Conservation (phyloP, 768 basidiomycete genomes). For the Clitopilus hobsonii region DNA sequence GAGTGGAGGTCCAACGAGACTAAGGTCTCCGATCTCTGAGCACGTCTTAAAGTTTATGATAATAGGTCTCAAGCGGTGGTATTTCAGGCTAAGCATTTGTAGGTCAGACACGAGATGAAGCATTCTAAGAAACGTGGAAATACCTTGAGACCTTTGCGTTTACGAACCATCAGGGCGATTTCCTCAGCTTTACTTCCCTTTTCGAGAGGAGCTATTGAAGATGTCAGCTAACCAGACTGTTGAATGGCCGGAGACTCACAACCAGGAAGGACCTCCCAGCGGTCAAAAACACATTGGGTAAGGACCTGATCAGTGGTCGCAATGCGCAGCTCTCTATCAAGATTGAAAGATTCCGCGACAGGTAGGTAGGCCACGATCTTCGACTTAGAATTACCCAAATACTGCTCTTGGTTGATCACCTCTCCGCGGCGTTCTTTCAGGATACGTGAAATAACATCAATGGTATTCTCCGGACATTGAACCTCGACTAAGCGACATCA, state of each 20-base stretch:
- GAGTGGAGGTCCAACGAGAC: too few relatives aligned
- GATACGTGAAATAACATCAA: conserved; percentile 94
- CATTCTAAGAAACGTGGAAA: too few relatives aligned
- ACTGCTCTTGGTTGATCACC: conserved; percentile 98
- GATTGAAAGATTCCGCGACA: conserved; percentile 91
- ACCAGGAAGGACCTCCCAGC: conserved; percentile 86
- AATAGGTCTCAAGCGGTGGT: too few relatives aligned
- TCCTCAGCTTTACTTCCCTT: conserved; percentile 91
- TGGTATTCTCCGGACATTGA: conserved; percentile 96
- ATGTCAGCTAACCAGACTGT: background rate
- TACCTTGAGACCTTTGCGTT: conserved; percentile 94
- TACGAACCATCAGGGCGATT: conserved; percentile 75
- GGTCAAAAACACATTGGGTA: conserved; percentile 94
- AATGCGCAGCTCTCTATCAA: conserved; percentile 93
- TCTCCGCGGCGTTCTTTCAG: conserved; percentile 98
- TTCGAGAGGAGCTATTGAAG: conserved; percentile 62
- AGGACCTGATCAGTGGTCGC: conserved; percentile 96
- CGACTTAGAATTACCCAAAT: conserved; percentile 98
- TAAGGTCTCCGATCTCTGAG: too few relatives aligned
- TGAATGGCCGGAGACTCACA: conserved; percentile 38
- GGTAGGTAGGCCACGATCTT: conserved; percentile 97
- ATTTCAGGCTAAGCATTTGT: too few relatives aligned
- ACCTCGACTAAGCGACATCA: conserved; percentile 93
- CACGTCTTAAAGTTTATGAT: too few relatives aligned
- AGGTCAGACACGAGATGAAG: too few relatives aligned